Evolutionary conservation across 2,329 filamentous ascomycete species (phyloP), one percentile per base, ranked within the genome.

Genomic region (Arthrobotrys iridis): DNA sequence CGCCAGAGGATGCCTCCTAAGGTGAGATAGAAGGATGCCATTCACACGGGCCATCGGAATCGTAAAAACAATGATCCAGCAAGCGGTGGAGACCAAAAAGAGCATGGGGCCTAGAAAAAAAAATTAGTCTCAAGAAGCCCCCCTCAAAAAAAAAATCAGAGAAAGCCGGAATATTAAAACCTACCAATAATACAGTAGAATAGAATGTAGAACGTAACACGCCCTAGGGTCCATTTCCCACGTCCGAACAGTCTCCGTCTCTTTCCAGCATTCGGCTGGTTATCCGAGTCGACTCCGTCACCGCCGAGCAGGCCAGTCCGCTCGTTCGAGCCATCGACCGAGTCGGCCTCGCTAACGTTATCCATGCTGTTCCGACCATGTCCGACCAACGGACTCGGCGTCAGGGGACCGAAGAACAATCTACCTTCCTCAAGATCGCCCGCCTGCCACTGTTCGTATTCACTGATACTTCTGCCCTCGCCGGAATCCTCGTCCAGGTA

Each of bases 391-490:
- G 93, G 96, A 62, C 91, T 88, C 78, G 87, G 74, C 88, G 84
- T 63, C 58, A 88, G 88, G 2, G 95, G 95, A 0, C 95, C 96
- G 81, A 99, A 99, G 84, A 99, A 98, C 1, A 99, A 87, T 33
- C 94, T 88, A 2, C 95, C 95, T 81, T 98, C 93, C 82, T 99
- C 95, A 33, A 99, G 87, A 80, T 99, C 95, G 58, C 95, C 95
- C 81, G 89, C 97, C 83, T 99, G 95, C 95, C 95, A 99, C 83
- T 97, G 93, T 82, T 99, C 95, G 81, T 99, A 99, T 84, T 99
- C 95, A 80, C 92, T 96, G 80, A 99, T 97, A 83, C 93, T 98
- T 80, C 95, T 89, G 18, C 95, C 95, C 83, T 99, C 95, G 41
- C 94, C 93, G 80, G 95, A 89, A 80, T 99, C 95, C 83, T 99